Evolutionary conservation across 108 stramenopile species (phyloP).

Genomic region (Stephanodiscus triporus): DNA sequence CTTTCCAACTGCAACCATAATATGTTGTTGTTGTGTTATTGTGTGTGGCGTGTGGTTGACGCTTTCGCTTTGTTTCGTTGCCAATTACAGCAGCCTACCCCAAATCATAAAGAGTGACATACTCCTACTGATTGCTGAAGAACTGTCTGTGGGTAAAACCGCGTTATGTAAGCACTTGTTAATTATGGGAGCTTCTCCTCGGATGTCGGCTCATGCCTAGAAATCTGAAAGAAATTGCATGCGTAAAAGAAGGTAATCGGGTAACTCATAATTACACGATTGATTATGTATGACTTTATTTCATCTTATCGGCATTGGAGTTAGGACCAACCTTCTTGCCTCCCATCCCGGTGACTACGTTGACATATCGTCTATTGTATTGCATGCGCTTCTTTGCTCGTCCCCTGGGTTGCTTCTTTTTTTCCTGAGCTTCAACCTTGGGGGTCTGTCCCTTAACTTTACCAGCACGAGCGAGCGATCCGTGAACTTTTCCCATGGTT

Average conservation of each 20-base stretch:
- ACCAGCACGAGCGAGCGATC: constrained; percentile 99
- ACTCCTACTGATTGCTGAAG: too few species aligned
- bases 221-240: too few species aligned
- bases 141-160: too few species aligned
- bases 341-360: constrained; percentile 97
- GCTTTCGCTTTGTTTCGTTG: too few species aligned
- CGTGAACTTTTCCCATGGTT: constrained; percentile 99
- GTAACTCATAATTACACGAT: constrained; percentile 7
- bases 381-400: constrained; percentile 99
- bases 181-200: too few species aligned
- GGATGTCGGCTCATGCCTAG: too few species aligned
- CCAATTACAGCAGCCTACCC: too few species aligned
- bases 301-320: constrained; percentile 96
- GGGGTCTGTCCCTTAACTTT: constrained; percentile 99
- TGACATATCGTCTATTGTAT: constrained; percentile 99
- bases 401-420: constrained; percentile 96
- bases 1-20: constrained; percentile 45
- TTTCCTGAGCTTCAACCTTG: constrained; percentile 95
- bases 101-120: too few species aligned
- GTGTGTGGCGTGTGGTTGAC: background rate
- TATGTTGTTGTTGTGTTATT: background rate
- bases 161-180: too few species aligned
- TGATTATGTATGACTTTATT: constrained; percentile 60
- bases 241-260: too few species aligned
- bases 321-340: constrained; percentile 99